These are phyloP conservation scores for Schizosaccharomyces cryophilus DNA, from an alignment of 805 yeast genomes.

Conservation along the genomic window DNA sequence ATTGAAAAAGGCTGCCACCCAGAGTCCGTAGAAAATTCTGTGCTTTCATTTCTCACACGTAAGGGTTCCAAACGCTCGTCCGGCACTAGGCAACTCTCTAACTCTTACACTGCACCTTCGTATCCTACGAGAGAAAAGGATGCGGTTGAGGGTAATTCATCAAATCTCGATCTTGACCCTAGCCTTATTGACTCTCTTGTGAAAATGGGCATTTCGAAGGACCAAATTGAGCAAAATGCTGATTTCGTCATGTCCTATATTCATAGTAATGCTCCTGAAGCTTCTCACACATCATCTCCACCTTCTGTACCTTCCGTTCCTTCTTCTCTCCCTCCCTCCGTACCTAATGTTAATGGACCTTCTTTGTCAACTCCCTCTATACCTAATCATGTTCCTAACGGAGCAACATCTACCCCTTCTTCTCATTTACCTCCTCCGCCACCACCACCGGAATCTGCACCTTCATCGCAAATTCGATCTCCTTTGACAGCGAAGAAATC, in stretches of 20 bases:
- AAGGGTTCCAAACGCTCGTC: neutral
- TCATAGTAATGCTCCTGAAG: conserved; percentile 17
- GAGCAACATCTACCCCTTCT: conserved; percentile 13
- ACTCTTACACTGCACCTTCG: neutral
- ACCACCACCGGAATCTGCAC: conserved; percentile 9
- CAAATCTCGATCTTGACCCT: neutral
- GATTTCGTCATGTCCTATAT: conserved; percentile 64
- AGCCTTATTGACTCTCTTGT: neutral
- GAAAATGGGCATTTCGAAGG: conserved; percentile 62
- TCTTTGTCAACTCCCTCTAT: conserved; percentile 11
- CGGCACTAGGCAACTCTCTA: neutral
- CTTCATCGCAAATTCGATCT: too few species aligned
- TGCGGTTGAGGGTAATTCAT: too few species aligned
- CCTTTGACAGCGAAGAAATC: conserved; percentile 5
- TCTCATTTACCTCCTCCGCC: conserved; percentile 10
- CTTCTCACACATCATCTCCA: conserved; percentile 39
- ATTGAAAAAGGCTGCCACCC: conserved; percentile 32
- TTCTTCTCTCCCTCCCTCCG: conserved; percentile 18
- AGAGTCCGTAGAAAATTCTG: neutral
- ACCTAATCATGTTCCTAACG: conserved; percentile 6
- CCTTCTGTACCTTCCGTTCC: conserved; percentile 1
- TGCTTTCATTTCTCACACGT: neutral
- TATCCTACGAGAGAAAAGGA: neutral
- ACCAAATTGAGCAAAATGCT: conserved; percentile 68
- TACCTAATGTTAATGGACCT: conserved; percentile 7